Percentiles rank a stretch among this genome's conserved stretches.
phyloP scores from a whole-genome alignment of 2,329 filamentous ascomycete species.

The Phoma sp. region DNA sequence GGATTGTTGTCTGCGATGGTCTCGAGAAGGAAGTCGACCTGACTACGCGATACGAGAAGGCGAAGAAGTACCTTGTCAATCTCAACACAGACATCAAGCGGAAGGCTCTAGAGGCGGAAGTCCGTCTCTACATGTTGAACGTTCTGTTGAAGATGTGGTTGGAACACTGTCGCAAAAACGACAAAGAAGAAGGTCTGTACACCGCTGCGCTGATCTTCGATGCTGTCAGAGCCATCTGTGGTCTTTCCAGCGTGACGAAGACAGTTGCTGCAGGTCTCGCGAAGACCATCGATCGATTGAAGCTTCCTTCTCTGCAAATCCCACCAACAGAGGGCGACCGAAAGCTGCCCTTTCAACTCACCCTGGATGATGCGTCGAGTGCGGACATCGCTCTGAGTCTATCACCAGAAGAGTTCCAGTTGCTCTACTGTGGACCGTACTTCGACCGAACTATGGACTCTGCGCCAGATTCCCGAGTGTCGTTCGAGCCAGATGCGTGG shows the following conservation, averaged over 20 bases:
- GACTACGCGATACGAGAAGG: constrained; percentile 56
- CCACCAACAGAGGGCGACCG: constrained; percentile 43
- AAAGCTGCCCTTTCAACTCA: constrained; percentile 54
- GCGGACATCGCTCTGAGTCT: constrained; percentile 46
- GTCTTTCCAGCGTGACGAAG: constrained; percentile 36
- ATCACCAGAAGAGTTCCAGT: constrained; percentile 66
- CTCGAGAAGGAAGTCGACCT: constrained; percentile 56
- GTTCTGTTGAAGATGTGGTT: constrained; percentile 59
- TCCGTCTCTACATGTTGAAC: constrained; percentile 58
- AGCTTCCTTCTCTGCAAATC: constrained; percentile 47
- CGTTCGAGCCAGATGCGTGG: constrained; percentile 78
- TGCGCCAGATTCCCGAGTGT: constrained; percentile 69
- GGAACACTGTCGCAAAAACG: constrained; percentile 35
- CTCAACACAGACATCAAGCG: constrained; percentile 50
- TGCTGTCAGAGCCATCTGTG: constrained; percentile 36
- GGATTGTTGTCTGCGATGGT: constrained; percentile 54
- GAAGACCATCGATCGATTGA: constrained; percentile 47
- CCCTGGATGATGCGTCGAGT: constrained; percentile 26
- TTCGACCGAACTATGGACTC: constrained; percentile 78
- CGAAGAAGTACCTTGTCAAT: constrained; percentile 56
- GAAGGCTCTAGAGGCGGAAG: constrained; percentile 52
- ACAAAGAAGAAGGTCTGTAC: constrained; percentile 38
- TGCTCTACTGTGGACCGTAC: constrained; percentile 73
- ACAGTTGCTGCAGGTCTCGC: constrained; percentile 41
- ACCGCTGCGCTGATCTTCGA: constrained; percentile 45